A percentile compares a stretch with the other conserved stretches of the same genome.
Conservation (phyloP, 768 basidiomycete genomes). For the Lactarius quietus region DNA sequence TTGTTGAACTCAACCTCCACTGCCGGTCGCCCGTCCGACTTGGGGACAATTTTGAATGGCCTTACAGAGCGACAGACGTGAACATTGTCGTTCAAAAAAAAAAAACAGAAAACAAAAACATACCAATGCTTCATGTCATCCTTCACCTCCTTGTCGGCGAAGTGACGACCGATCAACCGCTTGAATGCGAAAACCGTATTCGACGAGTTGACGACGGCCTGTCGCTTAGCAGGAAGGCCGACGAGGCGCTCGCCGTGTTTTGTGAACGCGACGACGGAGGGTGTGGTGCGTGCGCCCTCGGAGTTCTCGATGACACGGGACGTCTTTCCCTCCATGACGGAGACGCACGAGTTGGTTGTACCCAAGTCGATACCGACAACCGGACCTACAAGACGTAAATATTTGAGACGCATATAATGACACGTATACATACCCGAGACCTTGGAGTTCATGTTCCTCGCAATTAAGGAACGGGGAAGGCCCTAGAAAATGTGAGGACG, state of each 20-base stretch:
- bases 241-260: slow-evolving; percentile 97
- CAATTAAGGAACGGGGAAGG: slow-evolving; percentile 68
- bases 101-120: slow-evolving; percentile 24
- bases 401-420: neutral
- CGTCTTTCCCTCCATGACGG: slow-evolving; percentile 94
- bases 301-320: slow-evolving; percentile 96
- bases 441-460: slow-evolving; percentile 95
- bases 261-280: slow-evolving; percentile 97
- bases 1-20: slow-evolving; percentile 84
- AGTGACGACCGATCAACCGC: slow-evolving; percentile 92
- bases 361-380: slow-evolving; percentile 98
- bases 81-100: neutral
- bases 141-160: slow-evolving; percentile 89
- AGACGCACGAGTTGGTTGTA: slow-evolving; percentile 88
- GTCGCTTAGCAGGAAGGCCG: slow-evolving; percentile 94
- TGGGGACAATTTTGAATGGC: slow-evolving; percentile 78
- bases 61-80: slow-evolving; percentile 34
- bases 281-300: slow-evolving; percentile 96
- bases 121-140: slow-evolving; percentile 86
- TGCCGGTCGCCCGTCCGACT: slow-evolving; percentile 70
- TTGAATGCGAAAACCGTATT: slow-evolving; percentile 96
- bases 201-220: slow-evolving; percentile 91
- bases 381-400: slow-evolving; percentile 49
- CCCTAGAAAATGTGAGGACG: slow-evolving; percentile 40
- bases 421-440: slow-evolving; percentile 60